A percentile compares a stretch with the other conserved stretches of the same genome.
phyloP scores from a whole-genome alignment of 306 rosid genomes.

The Lupinus albus region DNA sequence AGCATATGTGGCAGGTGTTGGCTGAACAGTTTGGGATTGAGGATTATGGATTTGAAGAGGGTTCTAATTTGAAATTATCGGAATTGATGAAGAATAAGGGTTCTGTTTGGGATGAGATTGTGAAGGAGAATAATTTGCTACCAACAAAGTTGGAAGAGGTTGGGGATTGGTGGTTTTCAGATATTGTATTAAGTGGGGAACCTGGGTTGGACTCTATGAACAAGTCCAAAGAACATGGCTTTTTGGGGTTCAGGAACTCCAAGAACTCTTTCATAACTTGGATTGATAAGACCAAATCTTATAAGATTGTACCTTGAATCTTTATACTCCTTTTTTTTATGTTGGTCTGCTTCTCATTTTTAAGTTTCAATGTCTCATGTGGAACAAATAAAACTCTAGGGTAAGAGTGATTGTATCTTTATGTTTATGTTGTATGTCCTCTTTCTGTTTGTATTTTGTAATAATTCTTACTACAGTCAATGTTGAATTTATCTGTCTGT shows the following conservation, averaged over 20 bases:
- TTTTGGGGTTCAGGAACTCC: constrained; percentile 73
- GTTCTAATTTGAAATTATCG: constrained; percentile 37
- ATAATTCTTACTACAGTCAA: neutral
- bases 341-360: neutral
- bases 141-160: constrained; percentile 54
- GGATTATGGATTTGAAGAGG: constrained; percentile 65
- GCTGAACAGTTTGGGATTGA: constrained; percentile 70
- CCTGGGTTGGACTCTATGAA: constrained; percentile 50
- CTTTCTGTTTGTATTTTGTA: constrained; percentile 23
- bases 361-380: neutral
- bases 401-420: neutral
- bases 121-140: constrained; percentile 54
- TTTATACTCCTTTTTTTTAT: neutral
- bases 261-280: constrained; percentile 56
- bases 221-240: constrained; percentile 70
- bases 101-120: constrained; percentile 68
- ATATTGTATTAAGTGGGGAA: neutral
- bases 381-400: neutral
- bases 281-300: constrained; percentile 59
- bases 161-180: constrained; percentile 66
- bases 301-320: constrained; percentile 62
- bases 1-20: constrained; percentile 67
- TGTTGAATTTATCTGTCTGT: neutral
- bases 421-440: constrained; percentile 16
- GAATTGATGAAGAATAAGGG: constrained; percentile 61